Percentiles rank a stretch among this genome's conserved stretches.
Evolutionary conservation across 805 yeast genomes (phyloP).

Genomic region (Yarrowia porcina): DNA sequence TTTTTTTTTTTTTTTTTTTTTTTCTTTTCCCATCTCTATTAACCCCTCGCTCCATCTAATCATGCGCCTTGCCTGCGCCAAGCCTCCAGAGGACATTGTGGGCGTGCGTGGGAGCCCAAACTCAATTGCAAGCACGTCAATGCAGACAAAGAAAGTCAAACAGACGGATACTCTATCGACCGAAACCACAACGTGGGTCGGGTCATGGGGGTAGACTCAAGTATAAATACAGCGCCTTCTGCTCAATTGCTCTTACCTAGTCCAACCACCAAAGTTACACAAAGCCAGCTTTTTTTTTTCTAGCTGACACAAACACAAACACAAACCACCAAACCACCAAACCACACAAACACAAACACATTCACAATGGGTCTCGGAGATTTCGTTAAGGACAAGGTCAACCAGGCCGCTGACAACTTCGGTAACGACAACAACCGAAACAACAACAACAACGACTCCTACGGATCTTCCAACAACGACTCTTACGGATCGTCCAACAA

Average conservation of each 20-base stretch:
- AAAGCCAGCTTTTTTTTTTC: too few relatives aligned
- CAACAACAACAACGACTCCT: slow-evolving; percentile 8
- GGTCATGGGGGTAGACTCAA: neutral
- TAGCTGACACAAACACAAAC: neutral
- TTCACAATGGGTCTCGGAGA: slow-evolving; percentile 23
- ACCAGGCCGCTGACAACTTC: slow-evolving; percentile 12
- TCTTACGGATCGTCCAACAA: slow-evolving; percentile 23
- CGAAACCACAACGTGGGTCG: neutral
- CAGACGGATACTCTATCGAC: neutral
- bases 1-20: too few relatives aligned
- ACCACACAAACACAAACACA: neutral
- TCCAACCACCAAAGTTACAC: neutral
- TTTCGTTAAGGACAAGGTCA: slow-evolving; percentile 24
- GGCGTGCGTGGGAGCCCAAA: neutral
- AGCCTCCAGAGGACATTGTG: neutral
- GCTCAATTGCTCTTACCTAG: neutral
- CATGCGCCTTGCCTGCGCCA: neutral
- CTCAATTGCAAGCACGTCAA: neutral
- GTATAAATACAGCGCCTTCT: neutral
- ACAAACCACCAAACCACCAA: too few relatives aligned
- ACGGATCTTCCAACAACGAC: slow-evolving; percentile 24
- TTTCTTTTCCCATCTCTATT: too few relatives aligned
- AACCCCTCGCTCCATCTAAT: too few relatives aligned
- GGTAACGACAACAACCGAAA: neutral
- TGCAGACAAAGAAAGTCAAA: neutral